Evolutionary conservation across 257 asterid genomes (phyloP).

Genomic region (Rauvolfia tetraphylla): DNA sequence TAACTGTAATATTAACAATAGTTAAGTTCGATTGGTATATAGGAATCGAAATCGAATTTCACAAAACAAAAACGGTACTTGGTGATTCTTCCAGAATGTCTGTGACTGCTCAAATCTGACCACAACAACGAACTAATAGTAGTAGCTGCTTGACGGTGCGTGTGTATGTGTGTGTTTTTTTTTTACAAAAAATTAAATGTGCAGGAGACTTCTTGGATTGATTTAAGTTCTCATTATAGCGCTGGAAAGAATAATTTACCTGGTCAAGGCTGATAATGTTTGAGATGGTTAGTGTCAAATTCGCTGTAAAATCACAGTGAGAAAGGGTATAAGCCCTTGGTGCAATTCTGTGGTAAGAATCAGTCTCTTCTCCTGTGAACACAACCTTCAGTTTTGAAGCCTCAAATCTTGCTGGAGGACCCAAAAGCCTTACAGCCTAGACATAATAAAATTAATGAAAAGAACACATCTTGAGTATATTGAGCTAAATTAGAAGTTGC

Average conservation of each 20-base stretch:
- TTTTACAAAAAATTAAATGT: no score
- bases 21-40: not conserved
- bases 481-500: not conserved
- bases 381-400: constrained; percentile 75
- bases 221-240: no score
- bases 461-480: not conserved
- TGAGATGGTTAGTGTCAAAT: constrained; percentile 59
- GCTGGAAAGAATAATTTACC: constrained; percentile 30
- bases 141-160: not conserved
- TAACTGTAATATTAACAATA: constrained; percentile 39
- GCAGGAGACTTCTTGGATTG: no score
- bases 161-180: no score
- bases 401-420: constrained; percentile 92
- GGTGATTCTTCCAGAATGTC: not conserved
- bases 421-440: constrained; percentile 80
- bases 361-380: constrained; percentile 53
- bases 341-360: constrained; percentile 36
- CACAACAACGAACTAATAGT: not conserved
- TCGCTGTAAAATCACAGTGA: constrained; percentile 87
- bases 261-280: constrained; percentile 63
- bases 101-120: not conserved
- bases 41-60: not conserved
- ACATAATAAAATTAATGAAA: not conserved
- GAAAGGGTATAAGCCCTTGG: constrained; percentile 91
- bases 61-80: not conserved